phyloP scores from a whole-genome alignment of 139 green algal genomes.

The Volvox africanus region DNA sequence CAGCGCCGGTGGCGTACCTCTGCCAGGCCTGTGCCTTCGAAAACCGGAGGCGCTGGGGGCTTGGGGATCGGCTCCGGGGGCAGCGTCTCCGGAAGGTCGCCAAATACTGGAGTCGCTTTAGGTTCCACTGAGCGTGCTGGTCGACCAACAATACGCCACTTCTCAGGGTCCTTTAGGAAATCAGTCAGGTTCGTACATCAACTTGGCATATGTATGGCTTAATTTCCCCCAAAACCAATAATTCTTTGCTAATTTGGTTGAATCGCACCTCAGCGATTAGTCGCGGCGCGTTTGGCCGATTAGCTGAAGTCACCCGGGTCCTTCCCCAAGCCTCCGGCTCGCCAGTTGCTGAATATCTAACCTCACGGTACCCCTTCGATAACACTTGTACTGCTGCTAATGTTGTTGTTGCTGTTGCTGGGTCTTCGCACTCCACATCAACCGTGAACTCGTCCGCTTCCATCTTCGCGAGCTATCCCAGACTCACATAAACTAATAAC shows the following conservation, averaged over 20 bases:
- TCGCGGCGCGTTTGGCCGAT: not conserved
- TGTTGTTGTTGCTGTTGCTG: too few relatives aligned
- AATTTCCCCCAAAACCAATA: not conserved
- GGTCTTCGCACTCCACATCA: not conserved
- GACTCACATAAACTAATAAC: too few relatives aligned
- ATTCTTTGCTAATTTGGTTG: too few relatives aligned
- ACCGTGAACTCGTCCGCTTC: not conserved
- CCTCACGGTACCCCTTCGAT: not conserved
- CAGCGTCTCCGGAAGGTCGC: not conserved
- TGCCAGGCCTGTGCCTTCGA: conserved; percentile 19
- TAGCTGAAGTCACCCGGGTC: not conserved
- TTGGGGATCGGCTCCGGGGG: not conserved
- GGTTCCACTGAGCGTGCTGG: not conserved
- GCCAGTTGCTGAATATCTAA: not conserved
- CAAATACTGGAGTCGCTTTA: too few relatives aligned
- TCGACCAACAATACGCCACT: conserved; percentile 14
- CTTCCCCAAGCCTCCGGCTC: not conserved
- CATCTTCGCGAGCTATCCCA: not conserved
- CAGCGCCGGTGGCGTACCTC: conserved; percentile 15
- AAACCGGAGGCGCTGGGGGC: not conserved
- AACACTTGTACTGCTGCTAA: not conserved
- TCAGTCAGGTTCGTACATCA: not conserved
- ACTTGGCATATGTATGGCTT: not conserved
- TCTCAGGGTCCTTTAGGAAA: conserved; percentile 23
- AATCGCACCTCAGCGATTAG: conserved; percentile 6